These are phyloP conservation scores for Proliferodiscus dingleyae DNA, from an alignment of 2,329 filamentous ascomycete genomes.

Conservation along the genomic window DNA sequence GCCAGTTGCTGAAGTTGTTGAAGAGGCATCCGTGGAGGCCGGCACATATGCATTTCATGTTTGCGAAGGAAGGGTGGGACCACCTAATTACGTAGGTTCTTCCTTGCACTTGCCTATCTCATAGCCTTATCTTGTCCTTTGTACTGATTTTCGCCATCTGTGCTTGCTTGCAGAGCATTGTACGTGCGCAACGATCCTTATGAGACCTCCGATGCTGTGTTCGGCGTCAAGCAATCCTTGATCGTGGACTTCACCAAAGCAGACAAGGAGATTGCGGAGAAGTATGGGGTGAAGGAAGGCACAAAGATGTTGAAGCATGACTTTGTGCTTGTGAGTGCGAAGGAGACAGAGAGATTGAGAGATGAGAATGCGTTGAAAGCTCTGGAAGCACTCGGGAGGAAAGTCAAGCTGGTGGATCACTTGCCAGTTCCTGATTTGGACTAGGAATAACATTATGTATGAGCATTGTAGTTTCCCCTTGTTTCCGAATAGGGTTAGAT, in stretches of 20 bases:
- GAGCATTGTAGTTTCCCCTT: too few relatives aligned
- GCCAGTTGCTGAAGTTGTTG: conserved; percentile 59
- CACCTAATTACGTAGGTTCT: conserved; percentile 71
- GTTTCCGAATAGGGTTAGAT: too few relatives aligned
- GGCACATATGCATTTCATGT: conserved; percentile 84
- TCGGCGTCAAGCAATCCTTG: conserved; percentile 78
- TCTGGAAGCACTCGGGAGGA: conserved; percentile 42
- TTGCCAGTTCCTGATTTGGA: conserved; percentile 67
- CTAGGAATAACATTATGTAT: conserved; percentile 24
- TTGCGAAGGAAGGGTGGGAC: conserved; percentile 74
- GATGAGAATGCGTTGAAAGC: conserved; percentile 64
- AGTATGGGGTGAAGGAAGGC: conserved; percentile 61
- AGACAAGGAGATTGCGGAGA: conserved; percentile 46
- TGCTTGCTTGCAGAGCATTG: conserved; percentile 50
- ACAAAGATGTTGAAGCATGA: conserved; percentile 63
- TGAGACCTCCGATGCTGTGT: conserved; percentile 78
- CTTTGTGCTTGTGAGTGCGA: conserved; percentile 70
- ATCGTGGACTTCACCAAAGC: conserved; percentile 59
- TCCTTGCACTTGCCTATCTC: neutral
- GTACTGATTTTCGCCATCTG: neutral
- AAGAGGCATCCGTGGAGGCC: conserved; percentile 75
- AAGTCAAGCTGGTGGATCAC: conserved; percentile 70
- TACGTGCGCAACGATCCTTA: conserved; percentile 77
- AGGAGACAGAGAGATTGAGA: conserved; percentile 62
- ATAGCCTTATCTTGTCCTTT: neutral